Conservation (phyloP, 495 filamentous ascomycete genomes). For the Massariosphaeria phaeospora region DNA sequence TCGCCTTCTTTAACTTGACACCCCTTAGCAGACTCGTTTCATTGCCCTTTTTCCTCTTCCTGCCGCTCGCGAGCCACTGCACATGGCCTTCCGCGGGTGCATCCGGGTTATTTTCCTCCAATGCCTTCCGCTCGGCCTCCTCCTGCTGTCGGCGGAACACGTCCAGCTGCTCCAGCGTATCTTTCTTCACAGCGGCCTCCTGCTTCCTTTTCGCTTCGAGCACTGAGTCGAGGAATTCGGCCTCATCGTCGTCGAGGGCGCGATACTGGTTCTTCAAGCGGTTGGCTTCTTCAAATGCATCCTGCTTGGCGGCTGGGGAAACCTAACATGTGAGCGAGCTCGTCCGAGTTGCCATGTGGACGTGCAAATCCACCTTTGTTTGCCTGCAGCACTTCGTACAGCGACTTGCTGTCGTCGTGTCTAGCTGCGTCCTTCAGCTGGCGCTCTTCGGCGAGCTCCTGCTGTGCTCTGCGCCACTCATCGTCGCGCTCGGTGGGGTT, state of each 20-base stretch:
- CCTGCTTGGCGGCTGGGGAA: conserved; percentile 79
- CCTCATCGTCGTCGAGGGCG: conserved; percentile 86
- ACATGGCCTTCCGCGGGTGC: conserved; percentile 40
- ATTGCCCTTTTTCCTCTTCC: conserved; percentile 58
- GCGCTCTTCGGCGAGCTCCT: conserved; percentile 66
- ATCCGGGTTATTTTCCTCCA: conserved; percentile 39
- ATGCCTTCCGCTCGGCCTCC: conserved; percentile 53
- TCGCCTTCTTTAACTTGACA: conserved; percentile 52
- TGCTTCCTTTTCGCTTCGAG: conserved; percentile 62
- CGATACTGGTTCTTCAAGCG: conserved; percentile 91
- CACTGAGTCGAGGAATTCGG: conserved; percentile 82
- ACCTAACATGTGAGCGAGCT: conserved; percentile 53
- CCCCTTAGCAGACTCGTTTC: conserved; percentile 48
- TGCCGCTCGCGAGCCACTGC: conserved; percentile 51
- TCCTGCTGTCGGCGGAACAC: conserved; percentile 65
- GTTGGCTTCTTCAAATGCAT: conserved; percentile 80
- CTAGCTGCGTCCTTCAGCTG: conserved; percentile 53
- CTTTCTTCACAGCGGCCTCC: conserved; percentile 67
- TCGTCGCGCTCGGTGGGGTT: conserved; percentile 52
- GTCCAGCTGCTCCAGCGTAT: conserved; percentile 68
- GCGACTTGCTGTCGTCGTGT: conserved; percentile 54
- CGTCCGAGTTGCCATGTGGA: not conserved
- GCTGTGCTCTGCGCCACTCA: conserved; percentile 72
- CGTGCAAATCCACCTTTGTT: conserved; percentile 75
- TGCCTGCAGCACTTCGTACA: conserved; percentile 83